A percentile compares a stretch with the other conserved stretches of the same genome.
Conservation (phyloP, 108 stramenopile genomes). For the Discostella stelligeroides region DNA sequence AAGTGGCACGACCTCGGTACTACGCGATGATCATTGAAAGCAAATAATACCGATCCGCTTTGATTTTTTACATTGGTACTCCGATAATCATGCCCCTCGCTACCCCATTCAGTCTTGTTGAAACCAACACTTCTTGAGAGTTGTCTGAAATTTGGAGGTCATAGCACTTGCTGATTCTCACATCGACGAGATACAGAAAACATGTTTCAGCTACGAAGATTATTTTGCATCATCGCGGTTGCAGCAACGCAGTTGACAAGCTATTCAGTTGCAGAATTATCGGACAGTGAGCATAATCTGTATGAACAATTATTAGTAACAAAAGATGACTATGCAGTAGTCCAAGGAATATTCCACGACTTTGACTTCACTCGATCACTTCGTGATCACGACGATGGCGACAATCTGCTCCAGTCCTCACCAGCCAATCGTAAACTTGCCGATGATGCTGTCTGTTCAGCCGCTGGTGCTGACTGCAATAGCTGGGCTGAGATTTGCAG, state of each 20-base stretch:
- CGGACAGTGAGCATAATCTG: neutral
- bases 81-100: no score
- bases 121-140: no score
- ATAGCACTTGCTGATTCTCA: no score
- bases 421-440: neutral
- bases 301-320: neutral
- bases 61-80: no score
- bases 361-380: conserved; percentile 3
- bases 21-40: no score
- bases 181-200: no score
- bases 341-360: conserved; percentile 11
- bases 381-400: neutral
- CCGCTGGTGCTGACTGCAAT: neutral
- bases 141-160: no score
- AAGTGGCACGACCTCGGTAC: no score
- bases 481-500: no score
- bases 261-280: neutral
- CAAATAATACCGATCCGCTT: no score
- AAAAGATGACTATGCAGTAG: neutral
- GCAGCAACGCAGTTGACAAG: conserved; percentile 1
- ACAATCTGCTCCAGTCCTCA: neutral
- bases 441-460: neutral
- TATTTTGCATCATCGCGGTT: conserved; percentile 1
- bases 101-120: no score
- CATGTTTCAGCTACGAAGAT: no score